Percentiles rank a stretch among this genome's conserved stretches.
These are phyloP conservation scores for Lyophyllum semitale DNA, from an alignment of 768 basidiomycete genomes.

Conservation along the genomic window DNA sequence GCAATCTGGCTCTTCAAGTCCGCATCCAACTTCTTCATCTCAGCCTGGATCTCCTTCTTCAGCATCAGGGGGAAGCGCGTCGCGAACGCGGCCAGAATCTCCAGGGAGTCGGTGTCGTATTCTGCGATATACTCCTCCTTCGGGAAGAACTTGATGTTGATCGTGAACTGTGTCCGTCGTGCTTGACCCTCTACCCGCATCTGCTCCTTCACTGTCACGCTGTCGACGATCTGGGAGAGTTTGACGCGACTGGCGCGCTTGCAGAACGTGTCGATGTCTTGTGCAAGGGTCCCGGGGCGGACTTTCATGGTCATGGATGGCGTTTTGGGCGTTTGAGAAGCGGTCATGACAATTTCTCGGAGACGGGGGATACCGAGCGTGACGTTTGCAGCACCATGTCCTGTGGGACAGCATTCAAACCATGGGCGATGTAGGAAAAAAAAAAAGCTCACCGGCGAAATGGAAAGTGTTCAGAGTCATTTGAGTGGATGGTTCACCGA, in stretches of 20 bases:
- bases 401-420: slow-evolving; percentile 39
- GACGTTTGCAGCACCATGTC: slow-evolving; percentile 98
- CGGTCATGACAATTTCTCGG: slow-evolving; percentile 99
- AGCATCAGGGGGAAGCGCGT: slow-evolving; percentile 76
- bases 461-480: slow-evolving; percentile 99
- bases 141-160: slow-evolving; percentile 86
- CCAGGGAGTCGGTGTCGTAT: slow-evolving; percentile 71
- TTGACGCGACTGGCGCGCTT: slow-evolving; percentile 85
- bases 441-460: slow-evolving; percentile 77
- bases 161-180: slow-evolving; percentile 77
- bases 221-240: slow-evolving; percentile 86
- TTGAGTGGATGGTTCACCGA: slow-evolving; percentile 98
- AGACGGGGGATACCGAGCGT: slow-evolving; percentile 98
- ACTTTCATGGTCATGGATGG: slow-evolving; percentile 94
- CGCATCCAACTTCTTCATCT: slow-evolving; percentile 83
- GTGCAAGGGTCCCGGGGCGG: slow-evolving; percentile 46
- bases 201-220: slow-evolving; percentile 78
- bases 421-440: neutral
- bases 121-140: slow-evolving; percentile 80
- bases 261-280: slow-evolving; percentile 77
- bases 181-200: slow-evolving; percentile 66
- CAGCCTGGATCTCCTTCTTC: slow-evolving; percentile 82
- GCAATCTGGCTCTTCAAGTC: slow-evolving; percentile 78
- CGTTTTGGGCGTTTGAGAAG: slow-evolving; percentile 92
- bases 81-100: slow-evolving; percentile 74